Evolutionary conservation across 768 basidiomycete species (phyloP).

Genomic region (Kwoniella botswanensis): DNA sequence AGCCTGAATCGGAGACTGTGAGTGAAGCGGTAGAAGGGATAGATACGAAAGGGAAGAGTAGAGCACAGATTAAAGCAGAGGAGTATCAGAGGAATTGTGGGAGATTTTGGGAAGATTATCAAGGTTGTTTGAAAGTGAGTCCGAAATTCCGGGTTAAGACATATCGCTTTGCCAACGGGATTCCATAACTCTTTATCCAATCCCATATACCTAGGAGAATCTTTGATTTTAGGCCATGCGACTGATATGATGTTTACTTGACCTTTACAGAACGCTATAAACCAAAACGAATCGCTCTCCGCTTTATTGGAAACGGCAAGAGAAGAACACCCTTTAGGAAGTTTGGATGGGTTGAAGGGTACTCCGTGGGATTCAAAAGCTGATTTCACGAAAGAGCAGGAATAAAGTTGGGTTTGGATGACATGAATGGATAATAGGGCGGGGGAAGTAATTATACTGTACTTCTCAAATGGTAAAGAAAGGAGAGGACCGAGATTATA

Average conservation of each 20-base stretch:
- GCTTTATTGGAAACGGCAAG: slow-evolving; percentile 77
- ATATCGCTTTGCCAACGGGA: neutral
- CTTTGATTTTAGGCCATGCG: too few species aligned
- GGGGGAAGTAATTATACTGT: too few species aligned
- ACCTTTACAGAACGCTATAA: slow-evolving; percentile 66
- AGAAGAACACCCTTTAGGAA: slow-evolving; percentile 70
- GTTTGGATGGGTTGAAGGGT: slow-evolving; percentile 39
- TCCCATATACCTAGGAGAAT: too few species aligned
- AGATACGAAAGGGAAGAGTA: slow-evolving; percentile 65
- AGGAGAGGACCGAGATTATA: neutral
- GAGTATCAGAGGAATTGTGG: slow-evolving; percentile 89
- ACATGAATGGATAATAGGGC: neutral
- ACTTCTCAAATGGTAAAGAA: neutral
- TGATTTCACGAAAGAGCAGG: slow-evolving; percentile 20
- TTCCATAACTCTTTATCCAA: too few species aligned
- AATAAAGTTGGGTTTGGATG: neutral
- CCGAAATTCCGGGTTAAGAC: neutral
- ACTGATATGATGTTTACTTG: neutral
- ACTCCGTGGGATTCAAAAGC: slow-evolving; percentile 48
- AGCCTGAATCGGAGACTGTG: neutral
- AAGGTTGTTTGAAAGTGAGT: slow-evolving; percentile 79
- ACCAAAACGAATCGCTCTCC: slow-evolving; percentile 76
- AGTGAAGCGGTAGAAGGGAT: slow-evolving; percentile 1
- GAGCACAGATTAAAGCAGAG: slow-evolving; percentile 70
- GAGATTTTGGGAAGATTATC: slow-evolving; percentile 78